A percentile compares a stretch with the other conserved stretches of the same genome.
phyloP scores from a whole-genome alignment of 140 eudicot genomes.

The Cichorium intybus region DNA sequence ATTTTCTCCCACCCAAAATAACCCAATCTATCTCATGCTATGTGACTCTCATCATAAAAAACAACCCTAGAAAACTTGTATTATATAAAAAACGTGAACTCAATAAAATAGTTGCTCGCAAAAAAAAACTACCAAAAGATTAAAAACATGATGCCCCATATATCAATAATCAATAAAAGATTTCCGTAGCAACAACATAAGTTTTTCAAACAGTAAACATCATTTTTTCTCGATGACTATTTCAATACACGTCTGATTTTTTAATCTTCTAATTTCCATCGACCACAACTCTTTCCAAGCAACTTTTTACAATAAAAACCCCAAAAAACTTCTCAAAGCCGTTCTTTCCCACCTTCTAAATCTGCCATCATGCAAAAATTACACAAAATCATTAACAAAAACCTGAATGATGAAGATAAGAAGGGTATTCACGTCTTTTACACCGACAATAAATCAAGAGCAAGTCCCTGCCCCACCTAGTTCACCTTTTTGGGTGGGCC shows the following conservation, averaged over 20 bases:
- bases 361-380: slow-evolving; percentile 3
- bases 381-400: neutral
- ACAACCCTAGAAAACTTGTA: too few relatives aligned
- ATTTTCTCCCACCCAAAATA: too few relatives aligned
- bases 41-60: neutral
- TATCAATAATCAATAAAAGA: neutral
- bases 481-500: too few relatives aligned
- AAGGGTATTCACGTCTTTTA: neutral
- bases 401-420: neutral
- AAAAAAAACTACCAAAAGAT: neutral
- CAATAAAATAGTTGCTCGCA: too few relatives aligned
- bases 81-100: too few relatives aligned
- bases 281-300: neutral
- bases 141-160: neutral
- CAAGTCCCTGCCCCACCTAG: neutral
- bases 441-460: neutral
- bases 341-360: neutral
- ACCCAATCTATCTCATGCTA: too few relatives aligned
- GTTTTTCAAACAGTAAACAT: neutral
- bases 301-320: neutral
- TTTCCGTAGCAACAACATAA: neutral
- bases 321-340: neutral
- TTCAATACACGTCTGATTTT: neutral
- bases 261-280: neutral
- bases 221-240: neutral